Evolutionary conservation across 345 rosid genomes (phyloP), one percentile per base, ranked within the genome.

Genomic region (Carallia brachiata): DNA sequence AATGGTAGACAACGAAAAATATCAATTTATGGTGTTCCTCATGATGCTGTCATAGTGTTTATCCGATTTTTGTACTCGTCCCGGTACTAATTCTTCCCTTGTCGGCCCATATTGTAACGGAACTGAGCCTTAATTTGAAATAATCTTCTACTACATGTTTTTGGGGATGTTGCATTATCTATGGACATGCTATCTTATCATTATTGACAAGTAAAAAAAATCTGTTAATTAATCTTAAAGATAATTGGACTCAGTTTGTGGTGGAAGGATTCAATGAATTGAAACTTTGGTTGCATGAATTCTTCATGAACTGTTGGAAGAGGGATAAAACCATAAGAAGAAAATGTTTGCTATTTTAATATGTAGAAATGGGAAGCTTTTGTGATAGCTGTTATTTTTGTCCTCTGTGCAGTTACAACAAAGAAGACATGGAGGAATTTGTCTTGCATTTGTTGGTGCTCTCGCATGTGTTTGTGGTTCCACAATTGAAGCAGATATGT

Each of bases 11-110:
- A 70, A 65, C 73, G 75, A 77, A 73, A 85, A 56, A 81, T 91
- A 70, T 77, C 93, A 1, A 83, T 91, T 44, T 82, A 50, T 1
- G 98, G 98, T 18, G 98, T 90, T 64, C 88, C 96, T 23, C 72
- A 74, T 13, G 84, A 91, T 1, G 92, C 92, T 40, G 93, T 90
- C 34, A 83, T 87, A 64, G 87, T 80, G 74, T 94, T 94, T 78
- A 70, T 91, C 57, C 84, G 96, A 36, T 90, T 86, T 77, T 76
- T 91, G 70, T 94, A 91, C 73, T 94, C 97, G 71, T 90, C 96
- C 56, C 57, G 95, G 97, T 93, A 90, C 47, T 18, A 44, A 18
- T 28, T 36, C 30, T 62, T 56, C 58, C 34, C 66, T 37, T 15
- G 10, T 18, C 56, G 27, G 27, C 37, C 7, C 28, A 13, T 39